Base-by-base conservation (phyloP, 2,329 filamentous ascomycete genomes). In the Periconia digitata region DNA sequence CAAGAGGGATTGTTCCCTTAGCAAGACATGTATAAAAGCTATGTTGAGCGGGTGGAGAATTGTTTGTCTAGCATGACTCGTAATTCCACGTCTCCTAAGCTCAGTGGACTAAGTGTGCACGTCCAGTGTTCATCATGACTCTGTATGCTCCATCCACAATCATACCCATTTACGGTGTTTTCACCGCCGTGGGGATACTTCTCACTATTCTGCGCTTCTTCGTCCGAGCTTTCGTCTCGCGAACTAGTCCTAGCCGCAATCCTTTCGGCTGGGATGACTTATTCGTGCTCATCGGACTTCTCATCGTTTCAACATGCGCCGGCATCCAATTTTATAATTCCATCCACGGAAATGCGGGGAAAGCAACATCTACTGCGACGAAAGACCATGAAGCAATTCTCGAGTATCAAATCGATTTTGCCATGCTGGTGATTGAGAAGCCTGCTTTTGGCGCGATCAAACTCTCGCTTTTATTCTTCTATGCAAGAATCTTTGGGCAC, bases 361-460 rank as follows among this genome's bases (percentile, higher is more conserved):
- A 36, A 16, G 27, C 27, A 15, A 32, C 27, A 5, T 6, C 27
- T 32, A 16, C 37, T n/a, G 37, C 32, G 16, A 47, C 44, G 10
- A 32, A 27, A 27, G 21, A 18, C 3, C 8, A 32, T 3, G 18
- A 21, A 23, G 27, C 23, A 3, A 22, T 34, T 21, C 6, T 42
- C 4, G 38, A 34, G 39, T 34, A 38, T 15, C 50, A 53, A 41
- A 41, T 53, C 39, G 47, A 53, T 32, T 53, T 40, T 24, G 32
- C 29, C 15, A 50, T 53, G 47, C 40, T 50, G 15, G 38, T 47
- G 2, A 50, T 53, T 17, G 47, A 53, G 43, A 50, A 50, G 23
- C 42, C 41, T 4, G 43, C 47, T 17, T 53, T 53, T 21, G 47
- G 50, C 21, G 48, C 47, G 20, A 37, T 53, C 36, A 53, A 53